Evolutionary conservation across 2,329 filamentous ascomycete species (phyloP), one percentile per base, ranked within the genome.

Genomic region (Colletotrichum lini): DNA sequence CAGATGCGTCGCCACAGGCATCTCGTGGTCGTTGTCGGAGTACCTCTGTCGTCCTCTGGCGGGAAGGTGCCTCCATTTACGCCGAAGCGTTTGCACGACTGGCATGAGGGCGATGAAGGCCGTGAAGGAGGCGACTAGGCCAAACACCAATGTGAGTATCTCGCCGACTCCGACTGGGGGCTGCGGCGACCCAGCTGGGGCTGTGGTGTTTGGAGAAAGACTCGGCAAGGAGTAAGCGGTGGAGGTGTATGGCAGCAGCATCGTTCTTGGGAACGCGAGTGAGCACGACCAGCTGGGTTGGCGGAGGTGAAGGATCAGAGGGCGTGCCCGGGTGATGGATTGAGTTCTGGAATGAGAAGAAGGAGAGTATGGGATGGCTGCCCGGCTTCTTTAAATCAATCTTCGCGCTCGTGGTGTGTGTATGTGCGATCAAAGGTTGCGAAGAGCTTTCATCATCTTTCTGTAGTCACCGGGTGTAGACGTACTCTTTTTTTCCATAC

Each of bases 121-220:
- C 5, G 57, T 60, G 16, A 60, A 60, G 42, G 57, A 47, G 18
- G 57, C 57, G 23, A 60, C 57, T 21, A 60, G 47, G 57, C 57
- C 57, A 16, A 60, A 60, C 8, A 47, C 21, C 7, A 60, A 3
- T 30, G 57, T 60, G 7, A 60, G 42, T 15, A 60, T 60, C 15
- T 60, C 57, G 21, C 9, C 21, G 23, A 60, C 16, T 21, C 42
- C 57, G 21, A 60, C n/a, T 5, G 16, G 13, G 23, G n/a, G 16
- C 12, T 45, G 57, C 18, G 38, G 42, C 15, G 54, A 1, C 26
- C 21, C n/a, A 18, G 40, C 23, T 26, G 56, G 21, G 2, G 23
- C 13, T 10, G 8, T 21, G 16, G 3, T 18, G 16, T 6, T 23
- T 21, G 16, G 18, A 16, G 16, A 13, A 56, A 10, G 16, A 40